Percentiles rank a stretch among this genome's conserved stretches.
phyloP scores from a whole-genome alignment of 2,329 filamentous ascomycete species.

The Phialemoniopsis sp. region DNA sequence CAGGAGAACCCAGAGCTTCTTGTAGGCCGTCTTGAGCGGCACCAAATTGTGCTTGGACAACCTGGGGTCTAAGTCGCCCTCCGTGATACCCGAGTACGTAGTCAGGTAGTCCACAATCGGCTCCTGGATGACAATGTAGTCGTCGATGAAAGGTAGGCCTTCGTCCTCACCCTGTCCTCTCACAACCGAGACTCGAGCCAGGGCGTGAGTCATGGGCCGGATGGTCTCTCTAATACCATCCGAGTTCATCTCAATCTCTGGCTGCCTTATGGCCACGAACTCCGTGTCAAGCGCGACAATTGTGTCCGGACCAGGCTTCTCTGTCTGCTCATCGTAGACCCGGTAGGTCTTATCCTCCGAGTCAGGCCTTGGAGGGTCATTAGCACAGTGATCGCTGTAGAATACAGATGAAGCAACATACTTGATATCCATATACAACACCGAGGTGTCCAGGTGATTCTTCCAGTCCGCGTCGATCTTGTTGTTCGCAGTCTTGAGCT shows the following conservation, averaged over 20 bases:
- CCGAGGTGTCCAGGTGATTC: conserved; percentile 72
- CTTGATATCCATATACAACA: conserved; percentile 72
- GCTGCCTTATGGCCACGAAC: conserved; percentile 88
- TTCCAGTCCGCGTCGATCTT: conserved; percentile 85
- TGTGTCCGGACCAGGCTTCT: conserved; percentile 66
- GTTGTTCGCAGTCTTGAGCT: conserved; percentile 77
- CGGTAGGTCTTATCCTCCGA: conserved; percentile 52
- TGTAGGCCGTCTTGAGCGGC: conserved; percentile 87
- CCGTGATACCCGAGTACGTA: conserved; percentile 85
- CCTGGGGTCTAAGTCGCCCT: conserved; percentile 76
- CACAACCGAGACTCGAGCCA: conserved; percentile 90
- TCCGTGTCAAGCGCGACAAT: conserved; percentile 92
- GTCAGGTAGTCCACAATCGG: conserved; percentile 94
- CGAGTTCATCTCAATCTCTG: conserved; percentile 94
- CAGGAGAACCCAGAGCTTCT: conserved; percentile 94
- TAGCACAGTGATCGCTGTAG: too few relatives aligned
- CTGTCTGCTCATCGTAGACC: conserved; percentile 50
- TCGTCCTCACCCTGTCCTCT: conserved; percentile 75
- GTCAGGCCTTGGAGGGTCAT: conserved; percentile 29
- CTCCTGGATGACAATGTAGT: conserved; percentile 91
- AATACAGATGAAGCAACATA: conserved; percentile 26
- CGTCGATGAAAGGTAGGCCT: conserved; percentile 88
- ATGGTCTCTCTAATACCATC: conserved; percentile 91
- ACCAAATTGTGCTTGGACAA: conserved; percentile 80
- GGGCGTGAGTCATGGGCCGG: conserved; percentile 80